phyloP scores from a whole-genome alignment of 768 basidiomycete species.

The Suillus subaureus region DNA sequence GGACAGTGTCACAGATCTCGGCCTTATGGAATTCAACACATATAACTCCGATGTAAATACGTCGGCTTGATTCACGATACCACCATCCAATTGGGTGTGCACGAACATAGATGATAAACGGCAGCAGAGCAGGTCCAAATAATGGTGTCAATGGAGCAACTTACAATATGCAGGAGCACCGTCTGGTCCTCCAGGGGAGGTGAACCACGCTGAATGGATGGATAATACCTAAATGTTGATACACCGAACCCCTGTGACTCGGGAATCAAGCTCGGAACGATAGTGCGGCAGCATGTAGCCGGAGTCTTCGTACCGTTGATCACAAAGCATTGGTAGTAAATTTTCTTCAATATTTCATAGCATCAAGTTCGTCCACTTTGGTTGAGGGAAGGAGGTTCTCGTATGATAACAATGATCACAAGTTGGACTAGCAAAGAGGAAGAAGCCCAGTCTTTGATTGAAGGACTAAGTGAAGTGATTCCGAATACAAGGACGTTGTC shows the following conservation, averaged over 20 bases:
- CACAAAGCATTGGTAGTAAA: background rate
- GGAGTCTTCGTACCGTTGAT: background rate
- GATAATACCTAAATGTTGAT: background rate
- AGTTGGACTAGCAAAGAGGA: background rate
- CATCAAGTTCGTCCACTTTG: background rate
- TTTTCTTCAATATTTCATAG: background rate
- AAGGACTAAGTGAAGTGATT: background rate
- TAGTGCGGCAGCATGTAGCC: background rate
- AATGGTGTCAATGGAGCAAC: background rate
- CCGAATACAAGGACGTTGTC: background rate
- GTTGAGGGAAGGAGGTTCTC: background rate
- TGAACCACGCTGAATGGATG: background rate
- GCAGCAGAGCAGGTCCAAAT: background rate
- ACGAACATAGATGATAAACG: background rate
- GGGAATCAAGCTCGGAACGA: background rate
- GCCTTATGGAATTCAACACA: background rate
- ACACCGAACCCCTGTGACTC: background rate
- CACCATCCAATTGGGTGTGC: background rate
- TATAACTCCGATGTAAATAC: background rate
- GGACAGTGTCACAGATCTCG: background rate
- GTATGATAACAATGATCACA: slow-evolving; percentile 13
- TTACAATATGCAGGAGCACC: background rate
- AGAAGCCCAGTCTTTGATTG: background rate
- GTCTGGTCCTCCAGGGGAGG: background rate
- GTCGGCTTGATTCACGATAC: background rate